Conservation (phyloP, 768 basidiomycete genomes). For the Naganishia friedmannii region DNA sequence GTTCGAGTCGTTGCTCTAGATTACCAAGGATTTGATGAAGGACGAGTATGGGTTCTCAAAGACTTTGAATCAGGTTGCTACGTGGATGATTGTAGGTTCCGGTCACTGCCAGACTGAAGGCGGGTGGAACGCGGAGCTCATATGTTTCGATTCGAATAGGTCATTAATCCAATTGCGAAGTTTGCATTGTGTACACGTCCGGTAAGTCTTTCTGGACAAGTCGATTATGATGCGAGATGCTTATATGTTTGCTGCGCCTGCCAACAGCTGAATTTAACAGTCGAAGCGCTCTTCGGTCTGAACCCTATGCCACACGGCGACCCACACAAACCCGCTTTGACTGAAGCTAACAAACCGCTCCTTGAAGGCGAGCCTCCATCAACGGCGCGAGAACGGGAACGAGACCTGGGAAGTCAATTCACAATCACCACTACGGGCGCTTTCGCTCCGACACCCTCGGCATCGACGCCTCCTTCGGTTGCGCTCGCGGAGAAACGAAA, state of each 20-base stretch:
- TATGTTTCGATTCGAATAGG: conserved; percentile 2
- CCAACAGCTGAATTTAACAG: conserved; percentile 69
- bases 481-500: conserved; percentile 33
- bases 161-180: conserved; percentile 59
- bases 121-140: too few relatives aligned
- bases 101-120: too few relatives aligned
- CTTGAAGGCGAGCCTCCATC: conserved; percentile 2
- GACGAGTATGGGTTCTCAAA: conserved; percentile 65
- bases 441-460: conserved; percentile 39
- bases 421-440: conserved; percentile 37
- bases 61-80: conserved; percentile 66
- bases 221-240: background rate
- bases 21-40: conserved; percentile 73
- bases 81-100: conserved; percentile 82
- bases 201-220: conserved; percentile 54
- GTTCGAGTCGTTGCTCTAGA: conserved; percentile 53
- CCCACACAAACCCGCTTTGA: conserved; percentile 36
- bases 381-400: conserved; percentile 14
- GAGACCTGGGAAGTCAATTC: conserved; percentile 40
- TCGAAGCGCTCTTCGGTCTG: conserved; percentile 74
- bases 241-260: conserved; percentile 10
- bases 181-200: conserved; percentile 80
- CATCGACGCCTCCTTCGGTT: background rate
- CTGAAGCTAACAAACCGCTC: conserved; percentile 18
- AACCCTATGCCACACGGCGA: conserved; percentile 51